Evolutionary conservation across 1,139 yeast genomes (phyloP), one percentile per base, ranked within the genome.

Genomic region (Entelexis sorbosivorans): DNA sequence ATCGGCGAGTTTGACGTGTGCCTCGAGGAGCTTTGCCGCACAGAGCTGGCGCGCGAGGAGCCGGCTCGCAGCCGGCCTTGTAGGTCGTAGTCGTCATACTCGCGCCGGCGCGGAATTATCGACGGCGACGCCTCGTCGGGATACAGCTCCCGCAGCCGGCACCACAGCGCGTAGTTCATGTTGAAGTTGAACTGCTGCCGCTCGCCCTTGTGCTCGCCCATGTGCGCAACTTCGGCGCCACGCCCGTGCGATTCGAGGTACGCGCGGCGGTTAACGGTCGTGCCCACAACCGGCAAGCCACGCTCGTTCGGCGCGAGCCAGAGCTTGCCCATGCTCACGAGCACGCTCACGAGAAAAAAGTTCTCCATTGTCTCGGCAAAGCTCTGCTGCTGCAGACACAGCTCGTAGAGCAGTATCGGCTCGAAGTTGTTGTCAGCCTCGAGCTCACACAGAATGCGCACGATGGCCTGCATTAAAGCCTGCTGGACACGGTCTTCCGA

Each of bases 341-440:
- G 45, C 19, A 31, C 44, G 19, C 50, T 44, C 11, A 47, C 50
- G 14, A 17, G 34, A 20, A 53, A 53, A 14, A 50, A 28, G 36
- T 54, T 53, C 48, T 54, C 57, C 17, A 54, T 10, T 0, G 52
- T 50, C 14, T 43, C 47, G 20, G 44, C 49, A 24, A 50, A 53
- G 39, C 48, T 52, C 22, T 35, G 11, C 34, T 26, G 31, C 28
- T 54, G 47, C 26, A 50, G 48, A 26, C 56, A 51, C 26, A 54
- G 36, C 33, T 47, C 47, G 44, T 54, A 48, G 20, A 54, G 38
- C 24, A 24, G 48, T 10, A 54, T 4, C 14, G 49, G 48, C 45
- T 35, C 34, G 24, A 22, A 32, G 35, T 31, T 11, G 22, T 24
- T 40, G 3, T 19, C 24, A 1, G 28, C 33, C 43, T 50, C 47